Evolutionary conservation across 139 green algal genomes (phyloP), one percentile per base, ranked within the genome.

Genomic region (Micractinium conductrix): DNA sequence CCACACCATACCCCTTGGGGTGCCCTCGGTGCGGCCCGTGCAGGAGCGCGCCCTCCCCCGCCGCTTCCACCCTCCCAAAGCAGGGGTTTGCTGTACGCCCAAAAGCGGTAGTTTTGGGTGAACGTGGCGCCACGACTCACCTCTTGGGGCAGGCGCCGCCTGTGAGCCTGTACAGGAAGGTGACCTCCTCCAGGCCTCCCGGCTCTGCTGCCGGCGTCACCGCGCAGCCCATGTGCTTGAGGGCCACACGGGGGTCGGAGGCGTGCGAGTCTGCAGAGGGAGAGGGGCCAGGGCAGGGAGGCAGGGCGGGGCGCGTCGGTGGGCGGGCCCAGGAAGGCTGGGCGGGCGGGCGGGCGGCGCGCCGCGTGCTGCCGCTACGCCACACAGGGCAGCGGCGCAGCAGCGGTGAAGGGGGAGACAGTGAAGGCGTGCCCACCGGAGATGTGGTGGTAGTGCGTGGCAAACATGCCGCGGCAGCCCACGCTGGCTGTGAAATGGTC

Each of bases 401-500:
- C 53, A 62, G 53, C 10, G 53, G 53, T 62, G 53, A n/a, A n/a
- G n/a, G 48, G 10, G 14, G 12, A 58, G 12, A 58, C 48, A 58
- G 65, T 4, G 9, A 42, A 35, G 60, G 2, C 16, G 2, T n/a
- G 1, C 72, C 48, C 75, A 81, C 75, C 75, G 14, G 86, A 74
- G 4, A 90, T 75, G 62, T 91, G 85, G 88, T 99, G 97, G 89
- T 99, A 99, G 92, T 99, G 97, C 19, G 97, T 99, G 28, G 96
- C 97, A 91, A 99, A 99, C 40, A 99, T 86, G 26, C 93, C 94
- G 37, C 94, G 91, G 91, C 93, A 98, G 55, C 87, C n/a, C 40
- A 85, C 70, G 21, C 40, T 16, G 7, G n/a, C 8, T 4, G 86
- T 89, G 38, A 99, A 85, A 83, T 98, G 89, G 37, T 96, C 48